Evolutionary conservation across 2,329 filamentous ascomycete species (phyloP).

Genomic region (Stemphylium vesicarium): DNA sequence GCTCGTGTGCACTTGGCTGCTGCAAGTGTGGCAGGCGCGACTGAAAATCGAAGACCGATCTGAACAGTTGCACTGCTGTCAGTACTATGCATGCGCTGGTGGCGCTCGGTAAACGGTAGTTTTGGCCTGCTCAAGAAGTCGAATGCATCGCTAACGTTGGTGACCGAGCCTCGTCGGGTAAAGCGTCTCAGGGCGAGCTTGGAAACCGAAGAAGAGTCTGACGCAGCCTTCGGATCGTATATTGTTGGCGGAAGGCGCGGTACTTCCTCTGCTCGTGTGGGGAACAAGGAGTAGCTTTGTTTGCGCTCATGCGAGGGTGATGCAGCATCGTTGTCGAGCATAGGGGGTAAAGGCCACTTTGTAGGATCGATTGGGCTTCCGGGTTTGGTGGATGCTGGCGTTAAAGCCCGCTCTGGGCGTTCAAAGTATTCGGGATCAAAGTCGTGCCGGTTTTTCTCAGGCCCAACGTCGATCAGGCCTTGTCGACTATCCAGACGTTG

Average conservation of each 20-base stretch:
- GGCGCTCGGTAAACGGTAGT: conserved; percentile 49
- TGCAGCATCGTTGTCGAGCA: conserved; percentile 27
- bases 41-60: conserved; percentile 72
- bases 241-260: conserved; percentile 49
- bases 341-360: conserved; percentile 47
- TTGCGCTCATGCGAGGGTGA: conserved; percentile 33
- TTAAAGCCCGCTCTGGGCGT: conserved; percentile 40
- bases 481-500: conserved; percentile 43
- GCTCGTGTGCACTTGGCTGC: conserved; percentile 35
- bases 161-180: conserved; percentile 43
- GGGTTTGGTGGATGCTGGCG: conserved; percentile 36
- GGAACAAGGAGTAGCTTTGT: conserved; percentile 49
- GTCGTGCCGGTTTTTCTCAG: conserved; percentile 47
- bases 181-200: conserved; percentile 43
- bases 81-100: conserved; percentile 66
- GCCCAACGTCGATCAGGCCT: conserved; percentile 45
- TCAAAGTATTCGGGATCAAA: conserved; percentile 44
- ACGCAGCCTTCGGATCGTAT: conserved; percentile 40
- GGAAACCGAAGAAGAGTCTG: conserved; percentile 28
- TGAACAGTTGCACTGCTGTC: conserved; percentile 72
- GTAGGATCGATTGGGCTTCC: conserved; percentile 41
- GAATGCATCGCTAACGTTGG: conserved; percentile 48
- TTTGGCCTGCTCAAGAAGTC: conserved; percentile 45
- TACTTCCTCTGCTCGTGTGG: conserved; percentile 48
- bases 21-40: conserved; percentile 47